Percentiles rank a stretch among this genome's conserved stretches.
Evolutionary conservation across 2,329 filamentous ascomycete genomes (phyloP).

Genomic region (Hirsutella rhossiliensis): DNA sequence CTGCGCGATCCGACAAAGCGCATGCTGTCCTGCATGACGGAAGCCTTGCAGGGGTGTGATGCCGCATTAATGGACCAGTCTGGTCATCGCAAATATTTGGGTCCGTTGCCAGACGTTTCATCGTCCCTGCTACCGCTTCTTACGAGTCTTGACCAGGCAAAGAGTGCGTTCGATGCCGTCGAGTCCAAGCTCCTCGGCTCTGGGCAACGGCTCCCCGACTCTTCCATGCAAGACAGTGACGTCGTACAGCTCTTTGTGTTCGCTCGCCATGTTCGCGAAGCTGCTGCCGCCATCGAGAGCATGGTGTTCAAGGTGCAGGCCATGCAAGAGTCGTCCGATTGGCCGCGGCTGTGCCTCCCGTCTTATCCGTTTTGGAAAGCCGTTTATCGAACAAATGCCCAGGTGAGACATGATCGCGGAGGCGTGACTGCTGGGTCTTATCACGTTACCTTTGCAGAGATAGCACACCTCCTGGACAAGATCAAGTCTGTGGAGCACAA

Average conservation of each 20-base stretch:
- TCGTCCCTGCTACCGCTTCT: slow-evolving; percentile 27
- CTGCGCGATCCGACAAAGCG: slow-evolving; percentile 34
- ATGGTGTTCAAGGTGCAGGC: slow-evolving; percentile 33
- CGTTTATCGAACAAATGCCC: slow-evolving; percentile 39
- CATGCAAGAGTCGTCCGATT: slow-evolving; percentile 29
- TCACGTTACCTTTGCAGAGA: slow-evolving; percentile 31
- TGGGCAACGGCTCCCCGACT: slow-evolving; percentile 26
- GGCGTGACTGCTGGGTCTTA: slow-evolving; percentile 42
- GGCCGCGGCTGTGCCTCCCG: slow-evolving; percentile 33
- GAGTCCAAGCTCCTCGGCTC: slow-evolving; percentile 35
- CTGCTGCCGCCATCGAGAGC: slow-evolving; percentile 32
- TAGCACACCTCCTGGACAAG: slow-evolving; percentile 28
- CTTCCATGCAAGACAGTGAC: slow-evolving; percentile 34
- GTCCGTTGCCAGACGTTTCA: slow-evolving; percentile 27
- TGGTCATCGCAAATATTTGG: slow-evolving; percentile 34
- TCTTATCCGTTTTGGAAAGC: slow-evolving; percentile 42
- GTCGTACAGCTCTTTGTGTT: slow-evolving; percentile 43
- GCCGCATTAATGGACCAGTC: slow-evolving; percentile 42
- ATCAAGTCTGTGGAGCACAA: slow-evolving; percentile 27
- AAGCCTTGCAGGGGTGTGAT: slow-evolving; percentile 32
- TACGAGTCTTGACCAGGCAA: slow-evolving; percentile 26
- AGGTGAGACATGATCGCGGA: slow-evolving; percentile 46
- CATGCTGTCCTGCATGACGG: slow-evolving; percentile 33
- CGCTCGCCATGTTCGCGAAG: slow-evolving; percentile 40
- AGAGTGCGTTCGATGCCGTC: slow-evolving; percentile 32